Percentiles rank a stretch among this genome's conserved stretches.
Conservation (phyloP, 768 basidiomycete genomes). For the Lanmaoa rubissima region DNA sequence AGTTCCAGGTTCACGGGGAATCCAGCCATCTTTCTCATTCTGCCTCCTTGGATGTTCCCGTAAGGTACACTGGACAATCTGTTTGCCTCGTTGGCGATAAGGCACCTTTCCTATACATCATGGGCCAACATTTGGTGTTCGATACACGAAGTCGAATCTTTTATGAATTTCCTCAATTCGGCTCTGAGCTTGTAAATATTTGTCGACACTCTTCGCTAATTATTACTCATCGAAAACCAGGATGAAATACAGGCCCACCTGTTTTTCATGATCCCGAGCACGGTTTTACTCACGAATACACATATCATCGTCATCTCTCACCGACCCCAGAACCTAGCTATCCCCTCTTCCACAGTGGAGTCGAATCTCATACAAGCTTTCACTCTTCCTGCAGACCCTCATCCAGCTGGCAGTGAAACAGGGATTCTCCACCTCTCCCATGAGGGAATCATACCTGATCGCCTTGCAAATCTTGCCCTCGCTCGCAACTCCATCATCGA, state of each 20-base stretch:
- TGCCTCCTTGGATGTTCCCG: neutral
- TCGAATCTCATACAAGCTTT: constrained; percentile 5
- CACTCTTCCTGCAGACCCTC: neutral
- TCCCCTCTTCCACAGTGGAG: neutral
- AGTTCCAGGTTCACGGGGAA: neutral
- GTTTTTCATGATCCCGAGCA: neutral
- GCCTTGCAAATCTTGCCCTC: neutral
- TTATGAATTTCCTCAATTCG: neutral
- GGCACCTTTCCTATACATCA: neutral
- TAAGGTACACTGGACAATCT: neutral
- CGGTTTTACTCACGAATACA: constrained; percentile 1
- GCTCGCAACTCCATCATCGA: constrained; percentile 4
- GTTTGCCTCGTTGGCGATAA: neutral
- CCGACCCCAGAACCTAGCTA: neutral
- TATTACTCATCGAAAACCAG: neutral
- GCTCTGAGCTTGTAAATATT: neutral
- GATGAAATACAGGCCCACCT: neutral
- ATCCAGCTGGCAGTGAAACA: neutral
- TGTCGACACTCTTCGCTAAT: neutral
- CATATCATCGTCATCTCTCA: constrained; percentile 2
- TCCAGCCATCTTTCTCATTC: neutral
- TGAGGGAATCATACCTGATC: neutral
- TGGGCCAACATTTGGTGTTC: neutral
- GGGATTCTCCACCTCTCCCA: constrained; percentile 6
- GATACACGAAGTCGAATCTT: neutral